Conservation (phyloP, 495 filamentous ascomycete species). For the Xylaria acuta region DNA sequence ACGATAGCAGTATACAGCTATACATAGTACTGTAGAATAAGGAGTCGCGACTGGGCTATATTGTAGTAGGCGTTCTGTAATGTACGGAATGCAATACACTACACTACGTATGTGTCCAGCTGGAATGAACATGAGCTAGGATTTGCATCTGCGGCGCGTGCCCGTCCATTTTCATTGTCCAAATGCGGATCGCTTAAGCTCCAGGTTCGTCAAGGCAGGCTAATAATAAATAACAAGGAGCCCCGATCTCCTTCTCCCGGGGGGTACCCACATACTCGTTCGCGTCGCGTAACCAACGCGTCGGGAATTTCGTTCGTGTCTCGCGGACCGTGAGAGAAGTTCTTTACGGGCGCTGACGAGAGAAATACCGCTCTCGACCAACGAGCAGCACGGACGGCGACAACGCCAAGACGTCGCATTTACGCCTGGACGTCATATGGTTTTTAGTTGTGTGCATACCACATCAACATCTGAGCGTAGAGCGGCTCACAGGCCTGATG, state of each 20-base stretch:
- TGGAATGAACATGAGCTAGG: constrained; percentile 6
- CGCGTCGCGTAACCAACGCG: constrained; percentile 24
- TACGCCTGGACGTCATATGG: neutral
- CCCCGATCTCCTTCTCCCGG: constrained; percentile 8
- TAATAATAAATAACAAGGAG: constrained; percentile 12
- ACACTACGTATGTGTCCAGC: neutral
- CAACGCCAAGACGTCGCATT: constrained; percentile 13
- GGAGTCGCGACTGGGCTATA: too few species aligned
- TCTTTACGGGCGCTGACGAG: constrained; percentile 4
- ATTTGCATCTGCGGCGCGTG: constrained; percentile 1
- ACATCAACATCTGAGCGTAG: constrained; percentile 16
- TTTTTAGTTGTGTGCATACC: neutral
- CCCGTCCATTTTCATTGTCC: constrained; percentile 6
- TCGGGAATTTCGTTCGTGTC: constrained; percentile 25
- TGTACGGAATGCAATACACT: neutral
- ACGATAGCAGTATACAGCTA: neutral
- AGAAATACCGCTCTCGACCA: constrained; percentile 7
- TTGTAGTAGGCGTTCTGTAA: neutral
- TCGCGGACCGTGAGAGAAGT: neutral
- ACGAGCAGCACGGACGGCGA: neutral
- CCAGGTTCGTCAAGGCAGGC: constrained; percentile 12
- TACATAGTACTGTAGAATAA: too few species aligned
- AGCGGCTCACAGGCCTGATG: constrained; percentile 16
- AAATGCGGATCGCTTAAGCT: neutral
- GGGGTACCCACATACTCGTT: neutral